phyloP scores from a whole-genome alignment of 495 filamentous ascomycete species.

The Aspergillus diversus region DNA sequence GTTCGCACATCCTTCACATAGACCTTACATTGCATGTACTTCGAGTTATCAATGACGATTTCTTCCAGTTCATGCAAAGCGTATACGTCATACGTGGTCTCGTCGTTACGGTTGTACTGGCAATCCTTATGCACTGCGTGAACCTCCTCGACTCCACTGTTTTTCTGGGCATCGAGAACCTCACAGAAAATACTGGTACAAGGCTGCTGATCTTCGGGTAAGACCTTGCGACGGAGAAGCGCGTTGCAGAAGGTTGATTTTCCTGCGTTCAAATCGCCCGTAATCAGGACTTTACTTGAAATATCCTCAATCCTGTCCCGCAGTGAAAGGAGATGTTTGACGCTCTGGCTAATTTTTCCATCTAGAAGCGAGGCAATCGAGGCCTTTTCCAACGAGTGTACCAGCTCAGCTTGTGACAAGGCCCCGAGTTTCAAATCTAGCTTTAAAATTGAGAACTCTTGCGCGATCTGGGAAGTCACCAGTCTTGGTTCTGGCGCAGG shows the following conservation, averaged over 20 bases:
- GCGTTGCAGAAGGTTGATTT: conserved; percentile 99
- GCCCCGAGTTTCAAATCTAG: conserved; percentile 89
- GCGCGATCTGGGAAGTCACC: conserved; percentile 89
- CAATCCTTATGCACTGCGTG: conserved; percentile 86
- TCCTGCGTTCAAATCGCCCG: conserved; percentile 94
- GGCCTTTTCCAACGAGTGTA: conserved; percentile 92
- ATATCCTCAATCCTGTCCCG: conserved; percentile 96
- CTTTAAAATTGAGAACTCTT: conserved; percentile 95
- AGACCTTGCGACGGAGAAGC: conserved; percentile 83
- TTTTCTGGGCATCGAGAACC: conserved; percentile 89
- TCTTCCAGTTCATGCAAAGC: conserved; percentile 76
- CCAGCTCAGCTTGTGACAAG: conserved; percentile 83
- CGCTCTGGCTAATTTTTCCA: conserved; percentile 89
- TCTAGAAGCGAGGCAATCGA: conserved; percentile 90
- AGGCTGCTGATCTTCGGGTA: conserved; percentile 98
- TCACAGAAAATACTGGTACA: conserved; percentile 99
- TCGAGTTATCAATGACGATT: conserved; percentile 83
- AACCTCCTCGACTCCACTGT: conserved; percentile 88
- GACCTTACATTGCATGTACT: conserved; percentile 93
- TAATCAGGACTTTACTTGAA: conserved; percentile 96
- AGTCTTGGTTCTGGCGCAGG: conserved; percentile 67
- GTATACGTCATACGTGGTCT: conserved; percentile 90
- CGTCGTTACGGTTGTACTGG: conserved; percentile 84
- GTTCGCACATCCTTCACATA: conserved; percentile 91
- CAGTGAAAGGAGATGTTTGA: conserved; percentile 83